Evolutionary conservation across 73 alveolate species (phyloP).

Genomic region (Uronychia setigera): DNA sequence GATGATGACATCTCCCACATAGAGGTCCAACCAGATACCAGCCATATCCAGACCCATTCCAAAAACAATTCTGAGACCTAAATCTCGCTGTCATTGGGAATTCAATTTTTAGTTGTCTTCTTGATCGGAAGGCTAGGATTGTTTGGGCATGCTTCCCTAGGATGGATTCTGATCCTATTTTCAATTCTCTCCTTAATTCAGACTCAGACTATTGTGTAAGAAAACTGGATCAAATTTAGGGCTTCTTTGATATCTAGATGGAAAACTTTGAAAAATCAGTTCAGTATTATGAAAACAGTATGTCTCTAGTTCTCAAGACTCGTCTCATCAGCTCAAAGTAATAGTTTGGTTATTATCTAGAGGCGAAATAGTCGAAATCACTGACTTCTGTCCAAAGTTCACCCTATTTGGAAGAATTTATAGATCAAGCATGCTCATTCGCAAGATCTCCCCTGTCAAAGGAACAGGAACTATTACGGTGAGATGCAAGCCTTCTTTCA

Average conservation of each 20-base stretch:
- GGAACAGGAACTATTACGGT: conserved; percentile 33
- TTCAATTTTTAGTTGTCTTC: conserved; percentile 44
- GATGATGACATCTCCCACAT: no score
- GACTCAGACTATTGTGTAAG: conserved; percentile 17
- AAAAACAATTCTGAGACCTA: no score
- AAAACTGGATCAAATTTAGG: conserved; percentile 2
- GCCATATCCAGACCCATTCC: no score
- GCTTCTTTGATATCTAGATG: conserved; percentile 30
- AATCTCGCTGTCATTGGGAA: no score
- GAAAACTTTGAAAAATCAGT: conserved; percentile 39
- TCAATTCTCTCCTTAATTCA: conserved; percentile 47
- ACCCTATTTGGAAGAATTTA: conserved; percentile 21
- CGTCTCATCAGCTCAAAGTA: conserved; percentile 34
- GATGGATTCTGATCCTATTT: conserved; percentile 50
- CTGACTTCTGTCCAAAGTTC: conserved; percentile 54
- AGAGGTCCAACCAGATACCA: no score
- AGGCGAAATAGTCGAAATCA: conserved; percentile 47
- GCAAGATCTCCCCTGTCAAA: conserved; percentile 38
- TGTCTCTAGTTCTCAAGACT: conserved; percentile 29
- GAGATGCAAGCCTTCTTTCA: conserved; percentile 45
- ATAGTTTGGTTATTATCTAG: neutral
- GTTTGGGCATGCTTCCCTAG: conserved; percentile 57
- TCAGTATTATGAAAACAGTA: conserved; percentile 28
- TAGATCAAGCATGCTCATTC: conserved; percentile 38
- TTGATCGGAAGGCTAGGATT: conserved; percentile 35